Evolutionary conservation across 139 green algal genomes (phyloP).

Genomic region (Pleodorina starrii): DNA sequence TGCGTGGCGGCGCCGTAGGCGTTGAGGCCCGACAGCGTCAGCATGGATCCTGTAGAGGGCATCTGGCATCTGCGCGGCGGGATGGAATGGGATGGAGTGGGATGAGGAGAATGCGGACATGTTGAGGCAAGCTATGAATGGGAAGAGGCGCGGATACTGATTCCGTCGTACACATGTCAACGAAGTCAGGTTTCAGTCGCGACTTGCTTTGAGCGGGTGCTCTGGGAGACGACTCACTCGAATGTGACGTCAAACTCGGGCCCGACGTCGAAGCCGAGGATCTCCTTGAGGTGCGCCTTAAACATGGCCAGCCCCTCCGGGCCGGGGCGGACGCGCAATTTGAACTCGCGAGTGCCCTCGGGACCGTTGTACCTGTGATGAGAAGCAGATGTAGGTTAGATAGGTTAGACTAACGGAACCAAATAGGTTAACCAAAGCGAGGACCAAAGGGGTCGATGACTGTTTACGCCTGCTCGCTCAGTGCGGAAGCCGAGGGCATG

Average conservation of each 20-base stretch:
- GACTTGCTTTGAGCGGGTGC: no score
- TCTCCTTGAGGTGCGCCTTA: neutral
- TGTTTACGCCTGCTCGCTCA: no score
- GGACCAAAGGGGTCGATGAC: no score
- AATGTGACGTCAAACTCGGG: slow-evolving; percentile 41
- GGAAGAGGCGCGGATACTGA: no score
- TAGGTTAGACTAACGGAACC: no score
- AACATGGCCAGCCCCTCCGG: slow-evolving; percentile 30
- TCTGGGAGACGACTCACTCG: slow-evolving; percentile 24
- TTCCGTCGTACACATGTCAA: no score
- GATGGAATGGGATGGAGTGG: neutral
- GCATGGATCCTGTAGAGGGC: neutral
- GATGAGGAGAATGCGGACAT: no score
- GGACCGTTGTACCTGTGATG: slow-evolving; percentile 38
- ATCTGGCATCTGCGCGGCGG: slow-evolving; percentile 24
- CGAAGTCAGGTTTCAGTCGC: no score
- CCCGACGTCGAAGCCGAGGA: slow-evolving; percentile 26
- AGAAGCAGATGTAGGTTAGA: no score
- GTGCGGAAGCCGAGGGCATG: no score
- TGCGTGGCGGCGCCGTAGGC: slow-evolving; percentile 46
- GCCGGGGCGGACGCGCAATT: slow-evolving; percentile 23
- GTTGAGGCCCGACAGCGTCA: slow-evolving; percentile 18
- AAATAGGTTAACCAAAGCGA: no score
- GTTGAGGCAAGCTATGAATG: no score
- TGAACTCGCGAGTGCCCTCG: slow-evolving; percentile 34